Evolutionary conservation across 2,329 filamentous ascomycete species (phyloP).

Genomic region (Exophiala xenobiotica): DNA sequence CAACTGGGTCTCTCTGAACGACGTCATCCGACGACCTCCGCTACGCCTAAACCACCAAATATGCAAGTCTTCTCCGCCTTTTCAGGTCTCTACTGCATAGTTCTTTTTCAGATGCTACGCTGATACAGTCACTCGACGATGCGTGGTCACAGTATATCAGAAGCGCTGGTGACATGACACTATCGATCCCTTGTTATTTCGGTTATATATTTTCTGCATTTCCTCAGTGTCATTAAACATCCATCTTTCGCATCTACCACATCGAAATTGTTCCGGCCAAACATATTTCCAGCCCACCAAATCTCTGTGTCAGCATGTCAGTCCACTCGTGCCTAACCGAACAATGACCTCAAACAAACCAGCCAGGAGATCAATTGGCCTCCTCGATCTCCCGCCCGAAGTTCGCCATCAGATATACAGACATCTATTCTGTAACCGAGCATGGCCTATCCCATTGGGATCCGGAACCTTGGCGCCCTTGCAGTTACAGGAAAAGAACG

Average conservation of each 20-base stretch:
- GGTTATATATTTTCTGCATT: no score
- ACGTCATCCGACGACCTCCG: conserved; percentile 1
- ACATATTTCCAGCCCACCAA: neutral
- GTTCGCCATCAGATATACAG: conserved; percentile 23
- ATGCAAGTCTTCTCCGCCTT: no score
- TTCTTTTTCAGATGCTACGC: no score
- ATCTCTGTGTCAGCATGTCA: neutral
- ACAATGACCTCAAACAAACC: conserved; percentile 2
- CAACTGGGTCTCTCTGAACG: neutral
- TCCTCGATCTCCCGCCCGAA: conserved; percentile 19
- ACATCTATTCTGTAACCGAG: conserved; percentile 19
- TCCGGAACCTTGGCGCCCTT: conserved; percentile 2
- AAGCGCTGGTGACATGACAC: no score
- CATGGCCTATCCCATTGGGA: conserved; percentile 13
- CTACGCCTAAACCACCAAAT: neutral
- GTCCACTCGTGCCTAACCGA: neutral
- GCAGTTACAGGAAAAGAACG: neutral
- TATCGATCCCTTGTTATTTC: no score
- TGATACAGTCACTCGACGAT: no score
- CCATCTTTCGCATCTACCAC: no score
- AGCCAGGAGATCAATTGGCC: neutral
- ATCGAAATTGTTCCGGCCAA: no score
- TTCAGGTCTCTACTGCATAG: no score
- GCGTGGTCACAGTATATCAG: no score
- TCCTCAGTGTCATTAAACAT: no score